Evolutionary conservation across 2,329 filamentous ascomycete species (phyloP).

Genomic region (Venturia aucupariae): DNA sequence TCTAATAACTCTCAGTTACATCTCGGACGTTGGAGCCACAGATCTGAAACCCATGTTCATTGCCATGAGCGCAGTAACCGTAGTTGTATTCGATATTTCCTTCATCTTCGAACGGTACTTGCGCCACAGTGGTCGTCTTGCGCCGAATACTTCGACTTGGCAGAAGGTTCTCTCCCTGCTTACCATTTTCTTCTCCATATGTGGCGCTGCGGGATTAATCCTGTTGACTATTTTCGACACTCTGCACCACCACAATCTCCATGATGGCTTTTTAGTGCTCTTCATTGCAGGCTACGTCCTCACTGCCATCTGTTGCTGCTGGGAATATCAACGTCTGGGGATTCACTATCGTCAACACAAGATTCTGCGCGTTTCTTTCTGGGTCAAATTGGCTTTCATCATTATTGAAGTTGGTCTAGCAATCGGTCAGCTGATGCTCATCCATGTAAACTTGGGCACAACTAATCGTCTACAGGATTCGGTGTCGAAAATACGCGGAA

Average conservation of each 20-base stretch:
- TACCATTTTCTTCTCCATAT: slow-evolving; percentile 58
- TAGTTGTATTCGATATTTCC: slow-evolving; percentile 69
- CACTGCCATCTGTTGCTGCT: slow-evolving; percentile 79
- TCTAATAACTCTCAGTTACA: slow-evolving; percentile 21
- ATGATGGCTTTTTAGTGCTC: slow-evolving; percentile 67
- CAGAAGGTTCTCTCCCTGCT: slow-evolving; percentile 56
- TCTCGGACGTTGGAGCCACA: slow-evolving; percentile 47
- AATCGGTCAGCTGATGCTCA: slow-evolving; percentile 32
- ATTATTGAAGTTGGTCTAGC: slow-evolving; percentile 66
- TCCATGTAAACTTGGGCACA: neutral
- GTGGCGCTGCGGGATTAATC: slow-evolving; percentile 73
- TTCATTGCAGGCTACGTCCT: slow-evolving; percentile 84
- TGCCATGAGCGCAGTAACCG: slow-evolving; percentile 59
- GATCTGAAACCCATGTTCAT: slow-evolving; percentile 71
- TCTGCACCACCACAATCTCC: slow-evolving; percentile 52
- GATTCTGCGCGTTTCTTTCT: slow-evolving; percentile 70
- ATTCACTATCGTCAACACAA: slow-evolving; percentile 67
- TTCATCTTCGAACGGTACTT: slow-evolving; percentile 79
- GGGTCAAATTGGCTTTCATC: slow-evolving; percentile 79
- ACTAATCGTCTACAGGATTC: slow-evolving; percentile 44
- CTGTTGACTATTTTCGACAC: slow-evolving; percentile 82
- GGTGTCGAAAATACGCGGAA: slow-evolving; percentile 43
- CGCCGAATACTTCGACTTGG: slow-evolving; percentile 56
- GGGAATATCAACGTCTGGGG: slow-evolving; percentile 80
- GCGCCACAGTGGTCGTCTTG: slow-evolving; percentile 67